Percentiles rank a stretch among this genome's conserved stretches.
phyloP scores from a whole-genome alignment of 441 rosid genomes.

The Erodium chrysanthum region DNA sequence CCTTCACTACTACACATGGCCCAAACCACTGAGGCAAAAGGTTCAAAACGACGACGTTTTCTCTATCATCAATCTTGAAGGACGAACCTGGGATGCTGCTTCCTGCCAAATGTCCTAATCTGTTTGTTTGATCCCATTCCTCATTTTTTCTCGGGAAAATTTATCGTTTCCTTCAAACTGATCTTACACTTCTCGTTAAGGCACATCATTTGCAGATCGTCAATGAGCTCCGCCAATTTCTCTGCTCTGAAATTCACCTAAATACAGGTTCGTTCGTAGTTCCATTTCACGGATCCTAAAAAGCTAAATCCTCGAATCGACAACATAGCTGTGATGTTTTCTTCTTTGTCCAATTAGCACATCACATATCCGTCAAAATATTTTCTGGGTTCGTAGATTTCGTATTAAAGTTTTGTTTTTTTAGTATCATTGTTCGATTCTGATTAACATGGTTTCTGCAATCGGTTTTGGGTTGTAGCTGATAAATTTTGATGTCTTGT shows the following conservation, averaged over 20 bases:
- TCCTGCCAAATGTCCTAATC: constrained; percentile 1
- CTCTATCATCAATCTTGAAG: background rate
- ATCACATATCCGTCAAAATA: background rate
- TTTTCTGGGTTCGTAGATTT: background rate
- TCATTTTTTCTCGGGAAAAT: background rate
- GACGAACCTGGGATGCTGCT: background rate
- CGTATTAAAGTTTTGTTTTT: background rate
- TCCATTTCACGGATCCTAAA: background rate
- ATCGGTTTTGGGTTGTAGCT: constrained; percentile 1
- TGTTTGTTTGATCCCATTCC: background rate
- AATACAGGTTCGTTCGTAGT: background rate
- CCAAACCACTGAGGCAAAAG: background rate
- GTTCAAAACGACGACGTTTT: background rate
- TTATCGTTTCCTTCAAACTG: background rate
- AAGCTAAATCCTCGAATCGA: background rate
- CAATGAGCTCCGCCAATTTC: background rate
- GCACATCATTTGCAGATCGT: background rate
- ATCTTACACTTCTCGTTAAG: background rate
- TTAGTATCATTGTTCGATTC: background rate
- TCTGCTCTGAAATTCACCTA: background rate
- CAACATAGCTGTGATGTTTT: background rate
- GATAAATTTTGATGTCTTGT: background rate
- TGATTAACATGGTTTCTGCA: background rate
- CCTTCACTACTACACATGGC: background rate
- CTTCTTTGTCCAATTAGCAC: no score